Conservation (phyloP, 345 rosid species). For the Bruguiera sexangula region DNA sequence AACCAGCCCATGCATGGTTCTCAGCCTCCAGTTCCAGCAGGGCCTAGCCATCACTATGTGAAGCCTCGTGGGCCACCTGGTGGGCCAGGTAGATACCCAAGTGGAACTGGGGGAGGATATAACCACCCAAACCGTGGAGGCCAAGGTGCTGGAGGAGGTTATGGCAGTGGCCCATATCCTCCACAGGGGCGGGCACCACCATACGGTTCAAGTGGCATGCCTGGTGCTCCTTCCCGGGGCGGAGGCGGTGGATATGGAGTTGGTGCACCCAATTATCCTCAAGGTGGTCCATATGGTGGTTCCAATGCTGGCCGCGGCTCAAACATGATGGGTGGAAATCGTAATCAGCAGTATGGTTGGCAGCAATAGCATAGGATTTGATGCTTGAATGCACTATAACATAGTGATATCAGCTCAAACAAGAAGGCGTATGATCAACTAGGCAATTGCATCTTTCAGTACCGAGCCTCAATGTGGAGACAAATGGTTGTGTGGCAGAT, state of each 20-base stretch:
- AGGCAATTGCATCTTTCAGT: neutral
- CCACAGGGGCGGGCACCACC: slow-evolving; percentile 80
- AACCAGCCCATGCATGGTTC: slow-evolving; percentile 52
- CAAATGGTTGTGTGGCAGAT: no score
- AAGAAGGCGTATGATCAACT: neutral
- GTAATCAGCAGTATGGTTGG: slow-evolving; percentile 86
- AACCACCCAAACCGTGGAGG: slow-evolving; percentile 47
- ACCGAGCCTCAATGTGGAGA: neutral
- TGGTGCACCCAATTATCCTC: slow-evolving; percentile 71
- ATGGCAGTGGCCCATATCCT: slow-evolving; percentile 68
- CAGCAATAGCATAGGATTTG: slow-evolving; percentile 36
- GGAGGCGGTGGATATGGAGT: slow-evolving; percentile 65
- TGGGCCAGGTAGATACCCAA: slow-evolving; percentile 62
- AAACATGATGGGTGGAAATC: slow-evolving; percentile 73
- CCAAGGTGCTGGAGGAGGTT: slow-evolving; percentile 58
- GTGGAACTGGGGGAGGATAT: slow-evolving; percentile 60
- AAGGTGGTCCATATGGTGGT: slow-evolving; percentile 68
- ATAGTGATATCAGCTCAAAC: neutral
- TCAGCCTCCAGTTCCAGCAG: slow-evolving; percentile 72
- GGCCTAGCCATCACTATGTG: slow-evolving; percentile 64
- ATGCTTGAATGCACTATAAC: neutral
- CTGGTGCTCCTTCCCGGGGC: slow-evolving; percentile 65
- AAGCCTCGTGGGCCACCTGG: slow-evolving; percentile 80
- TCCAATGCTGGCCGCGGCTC: slow-evolving; percentile 77
- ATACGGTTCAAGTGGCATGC: slow-evolving; percentile 58